Evolutionary conservation across 169 alveolate genomes (phyloP).

Genomic region (Cryptosporidium bovis): DNA sequence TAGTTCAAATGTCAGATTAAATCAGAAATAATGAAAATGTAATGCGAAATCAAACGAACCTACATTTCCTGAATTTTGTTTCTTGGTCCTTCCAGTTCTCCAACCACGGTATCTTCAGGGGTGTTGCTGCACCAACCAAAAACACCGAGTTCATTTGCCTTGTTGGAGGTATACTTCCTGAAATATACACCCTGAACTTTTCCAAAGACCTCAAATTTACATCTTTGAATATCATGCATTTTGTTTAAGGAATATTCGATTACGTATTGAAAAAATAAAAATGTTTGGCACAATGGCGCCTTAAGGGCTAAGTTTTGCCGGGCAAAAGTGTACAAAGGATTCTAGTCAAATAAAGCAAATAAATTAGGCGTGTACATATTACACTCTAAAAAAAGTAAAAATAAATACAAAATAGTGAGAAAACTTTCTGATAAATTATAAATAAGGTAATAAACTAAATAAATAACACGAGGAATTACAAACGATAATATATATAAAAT

Average conservation of each 20-base stretch:
- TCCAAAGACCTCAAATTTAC: conserved; percentile 80
- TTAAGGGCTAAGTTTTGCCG: background rate
- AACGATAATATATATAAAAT: background rate
- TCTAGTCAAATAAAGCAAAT: background rate
- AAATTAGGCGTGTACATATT: background rate
- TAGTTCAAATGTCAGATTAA: background rate
- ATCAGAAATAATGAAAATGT: background rate
- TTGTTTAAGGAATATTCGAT: background rate
- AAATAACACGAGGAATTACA: background rate
- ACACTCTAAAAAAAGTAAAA: background rate
- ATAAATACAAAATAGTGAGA: background rate
- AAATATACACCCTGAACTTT: conserved; percentile 82
- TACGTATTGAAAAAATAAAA: background rate
- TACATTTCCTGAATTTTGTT: conserved; percentile 34
- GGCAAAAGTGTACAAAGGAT: background rate
- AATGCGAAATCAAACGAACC: background rate
- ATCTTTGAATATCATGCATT: conserved; percentile 12
- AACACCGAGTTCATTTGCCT: conserved; percentile 76
- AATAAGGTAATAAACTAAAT: background rate
- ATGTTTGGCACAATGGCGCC: background rate
- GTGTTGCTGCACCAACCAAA: conserved; percentile 80
- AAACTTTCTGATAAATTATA: background rate
- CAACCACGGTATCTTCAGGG: conserved; percentile 76
- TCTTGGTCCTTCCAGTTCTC: conserved; percentile 78
- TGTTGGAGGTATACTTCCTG: conserved; percentile 75